Conservation (phyloP, 208 protist species). For the Paratrypanosoma confusum region DNA sequence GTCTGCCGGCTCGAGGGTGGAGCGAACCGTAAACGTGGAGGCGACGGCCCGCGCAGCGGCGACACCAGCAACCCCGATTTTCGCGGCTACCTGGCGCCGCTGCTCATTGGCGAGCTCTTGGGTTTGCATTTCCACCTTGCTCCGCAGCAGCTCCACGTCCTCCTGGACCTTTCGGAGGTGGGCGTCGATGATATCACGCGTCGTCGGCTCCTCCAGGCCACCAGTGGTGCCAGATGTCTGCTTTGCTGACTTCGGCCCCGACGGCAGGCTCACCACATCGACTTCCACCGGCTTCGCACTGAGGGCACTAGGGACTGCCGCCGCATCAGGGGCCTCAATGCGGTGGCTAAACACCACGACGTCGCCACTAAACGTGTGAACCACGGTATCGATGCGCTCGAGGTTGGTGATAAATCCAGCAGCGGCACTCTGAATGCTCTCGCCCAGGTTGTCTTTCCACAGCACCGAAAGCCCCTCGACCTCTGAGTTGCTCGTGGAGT, state of each 20-base stretch:
- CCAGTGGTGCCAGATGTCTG: not conserved
- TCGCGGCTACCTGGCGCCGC: constrained; percentile 3
- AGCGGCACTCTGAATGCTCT: constrained; percentile 53
- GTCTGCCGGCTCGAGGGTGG: constrained; percentile 35
- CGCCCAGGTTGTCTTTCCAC: constrained; percentile 36
- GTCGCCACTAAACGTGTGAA: constrained; percentile 69
- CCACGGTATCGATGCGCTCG: constrained; percentile 23
- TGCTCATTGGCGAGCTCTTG: constrained; percentile 24
- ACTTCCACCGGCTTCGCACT: not conserved
- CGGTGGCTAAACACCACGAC: constrained; percentile 36
- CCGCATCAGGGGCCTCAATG: not conserved
- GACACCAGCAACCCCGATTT: not conserved
- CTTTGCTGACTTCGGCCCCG: not conserved
- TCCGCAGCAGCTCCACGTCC: constrained; percentile 37
- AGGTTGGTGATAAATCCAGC: constrained; percentile 43
- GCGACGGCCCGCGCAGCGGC: constrained; percentile 36
- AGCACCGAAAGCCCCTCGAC: constrained; percentile 5
- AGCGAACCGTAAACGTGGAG: constrained; percentile 44
- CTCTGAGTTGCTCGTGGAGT: constrained; percentile 13
- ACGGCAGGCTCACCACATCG: not conserved
- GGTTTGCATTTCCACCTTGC: constrained; percentile 21
- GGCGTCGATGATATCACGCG: constrained; percentile 15
- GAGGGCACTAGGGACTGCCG: not conserved
- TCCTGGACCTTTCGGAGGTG: constrained; percentile 15
- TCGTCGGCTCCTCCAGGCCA: not conserved